Base-by-base conservation (phyloP, 805 yeast genomes). In the Saturnispora quitensis region DNA sequence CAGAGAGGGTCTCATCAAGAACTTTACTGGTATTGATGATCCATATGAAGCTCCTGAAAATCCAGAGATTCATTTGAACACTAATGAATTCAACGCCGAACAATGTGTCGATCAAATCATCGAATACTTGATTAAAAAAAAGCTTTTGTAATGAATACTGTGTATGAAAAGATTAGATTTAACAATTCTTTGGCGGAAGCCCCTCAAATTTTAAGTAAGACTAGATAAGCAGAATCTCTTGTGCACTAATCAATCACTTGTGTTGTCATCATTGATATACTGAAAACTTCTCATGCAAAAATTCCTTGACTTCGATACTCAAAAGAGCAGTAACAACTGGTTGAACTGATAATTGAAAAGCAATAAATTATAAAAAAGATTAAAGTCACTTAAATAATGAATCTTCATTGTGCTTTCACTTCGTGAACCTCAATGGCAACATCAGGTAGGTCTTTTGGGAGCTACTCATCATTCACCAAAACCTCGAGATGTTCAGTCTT, bases 21-120 rank as follows among this genome's bases (percentile, higher is more conserved):
- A 90, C 65, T 90, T 90, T 73, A 90, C 98, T 15, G 98, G 98
- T 52, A 85, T 90, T 53, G 82, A 89, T 57, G 97, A 97, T 10
- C 98, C 98, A 38, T 90, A 90, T 68, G 98, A 90, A 73, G 93
- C 86, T 3, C 98, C 98, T 48, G 84, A 77, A 59, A 62, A 69
- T 35, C 88, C 98, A 27, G 98, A 90, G 71, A 74, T 90, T 54
- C 90, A 84, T 64, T 71, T 90, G 65, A 79, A 78, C 60, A 88
- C 91, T 53, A 84, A 85, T 64, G 74, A 80, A 60, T 71, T 75
- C 50, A 70, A 85, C 40, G 79, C 89, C 45, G 97, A 90, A 71
- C 86, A 89, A 64, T 80, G 91, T 62, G 96, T 95, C 33, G 69
- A 77, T 59, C 71, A 75, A 57, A 85, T 90, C 63, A 76, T 78